These are phyloP conservation scores for Citrus mangshanensis DNA, from an alignment of 345 rosid species.

Conservation along the genomic window DNA sequence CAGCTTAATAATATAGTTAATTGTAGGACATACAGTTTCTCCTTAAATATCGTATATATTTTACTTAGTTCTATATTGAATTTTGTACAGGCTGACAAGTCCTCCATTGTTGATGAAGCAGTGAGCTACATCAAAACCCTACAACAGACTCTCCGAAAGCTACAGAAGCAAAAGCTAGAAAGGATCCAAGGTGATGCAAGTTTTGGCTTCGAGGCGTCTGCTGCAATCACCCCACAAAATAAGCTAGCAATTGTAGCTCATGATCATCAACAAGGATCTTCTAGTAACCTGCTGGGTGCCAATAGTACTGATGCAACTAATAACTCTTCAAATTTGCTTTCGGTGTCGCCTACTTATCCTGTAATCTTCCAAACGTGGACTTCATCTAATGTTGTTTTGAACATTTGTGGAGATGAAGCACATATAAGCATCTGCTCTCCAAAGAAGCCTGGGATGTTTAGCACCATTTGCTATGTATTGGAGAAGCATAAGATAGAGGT, in stretches of 20 bases:
- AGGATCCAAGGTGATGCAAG: conserved; percentile 31
- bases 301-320: background rate
- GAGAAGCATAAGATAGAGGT: conserved; percentile 62
- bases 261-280: conserved; percentile 46
- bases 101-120: conserved; percentile 70
- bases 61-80: background rate
- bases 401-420: conserved; percentile 53
- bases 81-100: conserved; percentile 60
- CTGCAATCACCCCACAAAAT: conserved; percentile 13
- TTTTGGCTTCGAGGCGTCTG: conserved; percentile 27
- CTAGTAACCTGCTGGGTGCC: background rate
- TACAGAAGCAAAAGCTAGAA: conserved; percentile 46
- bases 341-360: conserved; percentile 20
- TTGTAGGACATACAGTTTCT: background rate
- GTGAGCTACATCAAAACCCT: conserved; percentile 43
- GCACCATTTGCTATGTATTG: conserved; percentile 45
- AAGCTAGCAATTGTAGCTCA: conserved; percentile 43
- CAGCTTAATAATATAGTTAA: background rate
- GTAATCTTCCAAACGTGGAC: conserved; percentile 54
- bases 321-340: conserved; percentile 19
- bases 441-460: conserved; percentile 46
- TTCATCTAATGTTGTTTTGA: conserved; percentile 20
- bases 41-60: background rate
- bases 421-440: conserved; percentile 50
- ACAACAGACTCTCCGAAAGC: conserved; percentile 38